These are phyloP conservation scores for Phytophthora agathidicida DNA, from an alignment of 352 stramenopile genomes.

Conservation along the genomic window DNA sequence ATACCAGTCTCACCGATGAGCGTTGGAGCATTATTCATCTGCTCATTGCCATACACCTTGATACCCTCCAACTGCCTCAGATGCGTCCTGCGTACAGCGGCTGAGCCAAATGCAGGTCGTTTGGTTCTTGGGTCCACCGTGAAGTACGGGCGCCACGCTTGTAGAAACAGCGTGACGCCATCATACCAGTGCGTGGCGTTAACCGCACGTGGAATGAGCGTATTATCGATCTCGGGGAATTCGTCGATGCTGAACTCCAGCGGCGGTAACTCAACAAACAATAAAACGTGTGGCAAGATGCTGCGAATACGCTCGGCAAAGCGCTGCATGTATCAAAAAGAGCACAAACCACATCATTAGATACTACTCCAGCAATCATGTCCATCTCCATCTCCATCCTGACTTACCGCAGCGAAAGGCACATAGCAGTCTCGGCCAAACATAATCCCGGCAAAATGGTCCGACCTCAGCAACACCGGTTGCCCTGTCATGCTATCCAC, in stretches of 20 bases:
- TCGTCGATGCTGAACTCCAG: conserved; percentile 72
- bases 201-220: conserved; percentile 64
- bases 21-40: conserved; percentile 61
- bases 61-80: conserved; percentile 65
- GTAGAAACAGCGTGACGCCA: conserved; percentile 87
- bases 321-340: conserved; percentile 29
- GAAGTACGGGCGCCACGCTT: conserved; percentile 72
- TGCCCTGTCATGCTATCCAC: conserved; percentile 43
- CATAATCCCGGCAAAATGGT: conserved; percentile 75
- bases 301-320: conserved; percentile 64
- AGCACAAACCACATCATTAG: conserved; percentile 5
- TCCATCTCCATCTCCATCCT: not conserved
- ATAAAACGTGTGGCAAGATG: conserved; percentile 61
- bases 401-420: conserved; percentile 68
- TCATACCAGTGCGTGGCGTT: conserved; percentile 94
- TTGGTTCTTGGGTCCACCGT: conserved; percentile 73
- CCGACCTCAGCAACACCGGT: conserved; percentile 56
- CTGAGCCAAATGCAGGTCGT: conserved; percentile 64
- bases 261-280: conserved; percentile 85
- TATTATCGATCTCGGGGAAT: conserved; percentile 71
- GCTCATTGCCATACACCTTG: conserved; percentile 49
- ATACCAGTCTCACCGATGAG: conserved; percentile 78
- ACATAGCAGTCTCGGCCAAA: conserved; percentile 87
- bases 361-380: not conserved
- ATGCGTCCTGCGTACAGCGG: conserved; percentile 66